phyloP scores from a whole-genome alignment of 2,329 filamentous ascomycete genomes.

The Verticillium nubilum region DNA sequence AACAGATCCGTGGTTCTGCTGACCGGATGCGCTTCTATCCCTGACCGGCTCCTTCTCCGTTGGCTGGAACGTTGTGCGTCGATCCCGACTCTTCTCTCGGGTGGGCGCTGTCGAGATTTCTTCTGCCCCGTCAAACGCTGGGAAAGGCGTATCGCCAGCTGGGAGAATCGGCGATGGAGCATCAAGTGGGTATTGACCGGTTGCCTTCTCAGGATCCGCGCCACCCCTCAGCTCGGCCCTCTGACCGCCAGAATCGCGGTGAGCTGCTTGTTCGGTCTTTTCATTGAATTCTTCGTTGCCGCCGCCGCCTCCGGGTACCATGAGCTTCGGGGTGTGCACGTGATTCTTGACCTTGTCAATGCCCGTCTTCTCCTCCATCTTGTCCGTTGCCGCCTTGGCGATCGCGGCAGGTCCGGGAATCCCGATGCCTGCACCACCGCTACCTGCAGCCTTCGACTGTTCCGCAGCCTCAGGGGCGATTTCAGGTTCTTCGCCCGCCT shows the following conservation, averaged over 20 bases:
- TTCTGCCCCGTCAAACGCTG: constrained; percentile 34
- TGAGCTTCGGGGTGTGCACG: constrained; percentile 21
- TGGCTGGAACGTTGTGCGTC: constrained; percentile 52
- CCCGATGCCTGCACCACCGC: constrained; percentile 34
- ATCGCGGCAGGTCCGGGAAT: constrained; percentile 34
- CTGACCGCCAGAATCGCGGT: background rate
- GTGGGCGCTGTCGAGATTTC: constrained; percentile 19
- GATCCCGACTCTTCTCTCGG: constrained; percentile 35
- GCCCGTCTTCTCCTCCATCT: constrained; percentile 22
- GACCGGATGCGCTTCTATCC: constrained; percentile 22
- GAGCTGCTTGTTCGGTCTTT: constrained; percentile 24
- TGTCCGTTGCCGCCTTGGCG: constrained; percentile 29
- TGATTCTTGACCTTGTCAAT: constrained; percentile 22
- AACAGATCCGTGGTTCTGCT: constrained; percentile 40
- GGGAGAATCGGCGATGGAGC: constrained; percentile 35
- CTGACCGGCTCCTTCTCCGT: constrained; percentile 41
- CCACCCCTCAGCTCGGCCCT: constrained; percentile 1
- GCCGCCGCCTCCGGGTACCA: constrained; percentile 21
- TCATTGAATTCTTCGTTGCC: constrained; percentile 27
- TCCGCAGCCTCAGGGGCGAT: constrained; percentile 20
- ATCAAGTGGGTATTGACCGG: constrained; percentile 22
- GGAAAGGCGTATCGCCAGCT: constrained; percentile 39
- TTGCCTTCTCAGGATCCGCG: constrained; percentile 21
- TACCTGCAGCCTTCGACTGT: constrained; percentile 11
- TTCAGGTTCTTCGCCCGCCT: constrained; percentile 41